Evolutionary conservation across 2,329 filamentous ascomycete species (phyloP).

Genomic region (Penicillium italicum): DNA sequence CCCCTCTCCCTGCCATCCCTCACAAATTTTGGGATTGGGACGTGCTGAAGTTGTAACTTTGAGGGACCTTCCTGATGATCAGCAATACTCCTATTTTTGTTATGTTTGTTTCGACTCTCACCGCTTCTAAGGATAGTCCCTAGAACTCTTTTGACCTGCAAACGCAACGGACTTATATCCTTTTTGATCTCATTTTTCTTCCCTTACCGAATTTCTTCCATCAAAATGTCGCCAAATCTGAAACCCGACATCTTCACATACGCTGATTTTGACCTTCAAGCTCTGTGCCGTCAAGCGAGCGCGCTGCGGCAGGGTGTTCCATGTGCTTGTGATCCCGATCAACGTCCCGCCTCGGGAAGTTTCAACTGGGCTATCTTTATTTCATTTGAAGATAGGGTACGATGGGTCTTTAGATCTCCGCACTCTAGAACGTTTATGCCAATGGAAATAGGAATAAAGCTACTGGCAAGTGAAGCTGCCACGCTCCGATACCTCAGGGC

Average conservation of each 20-base stretch:
- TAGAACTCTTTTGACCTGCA: conserved; percentile 4
- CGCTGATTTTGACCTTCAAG: conserved; percentile 2
- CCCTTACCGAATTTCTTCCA: neutral
- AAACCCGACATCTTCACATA: neutral
- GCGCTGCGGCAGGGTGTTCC: neutral
- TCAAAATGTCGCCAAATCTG: neutral
- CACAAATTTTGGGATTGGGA: too few species aligned
- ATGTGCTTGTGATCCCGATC: neutral
- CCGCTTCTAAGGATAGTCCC: neutral
- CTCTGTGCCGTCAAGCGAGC: neutral
- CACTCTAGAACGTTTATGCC: neutral
- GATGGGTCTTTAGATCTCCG: neutral
- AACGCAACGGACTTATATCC: neutral
- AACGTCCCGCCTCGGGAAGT: neutral
- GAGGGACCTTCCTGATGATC: too few species aligned
- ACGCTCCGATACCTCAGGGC: neutral
- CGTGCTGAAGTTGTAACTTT: too few species aligned
- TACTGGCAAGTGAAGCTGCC: neutral
- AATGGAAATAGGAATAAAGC: neutral
- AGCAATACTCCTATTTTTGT: too few species aligned
- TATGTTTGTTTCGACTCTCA: too few species aligned
- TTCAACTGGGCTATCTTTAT: conserved; percentile 1
- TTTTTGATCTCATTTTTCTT: neutral
- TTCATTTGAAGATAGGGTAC: neutral
- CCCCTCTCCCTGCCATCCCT: too few species aligned